Conservation (phyloP, 805 yeast genomes). For the Zygotorulaspora sp. region DNA sequence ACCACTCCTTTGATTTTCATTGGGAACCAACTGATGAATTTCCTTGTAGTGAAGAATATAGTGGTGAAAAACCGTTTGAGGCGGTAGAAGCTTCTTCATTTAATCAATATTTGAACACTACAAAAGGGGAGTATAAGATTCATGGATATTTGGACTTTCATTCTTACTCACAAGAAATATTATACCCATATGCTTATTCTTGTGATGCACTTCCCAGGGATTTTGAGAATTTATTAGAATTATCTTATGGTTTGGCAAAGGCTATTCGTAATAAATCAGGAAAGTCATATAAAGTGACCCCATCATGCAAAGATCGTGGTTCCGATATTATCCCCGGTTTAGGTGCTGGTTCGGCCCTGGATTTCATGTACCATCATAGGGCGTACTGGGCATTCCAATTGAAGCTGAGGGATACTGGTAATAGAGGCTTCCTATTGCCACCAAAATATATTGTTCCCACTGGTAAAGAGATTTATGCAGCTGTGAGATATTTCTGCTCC, state of each 20-base stretch:
- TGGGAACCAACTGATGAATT: slow-evolving; percentile 59
- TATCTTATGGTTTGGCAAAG: slow-evolving; percentile 76
- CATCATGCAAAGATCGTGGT: slow-evolving; percentile 78
- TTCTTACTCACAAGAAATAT: slow-evolving; percentile 77
- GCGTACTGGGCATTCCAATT: slow-evolving; percentile 84
- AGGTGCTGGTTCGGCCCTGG: slow-evolving; percentile 78
- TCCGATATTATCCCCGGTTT: slow-evolving; percentile 66
- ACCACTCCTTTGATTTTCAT: slow-evolving; percentile 74
- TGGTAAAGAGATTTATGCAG: slow-evolving; percentile 67
- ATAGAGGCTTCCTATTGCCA: slow-evolving; percentile 79
- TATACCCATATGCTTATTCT: slow-evolving; percentile 79
- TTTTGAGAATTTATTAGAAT: slow-evolving; percentile 71
- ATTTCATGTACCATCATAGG: slow-evolving; percentile 75
- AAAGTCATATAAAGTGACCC: slow-evolving; percentile 59
- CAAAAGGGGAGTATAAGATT: slow-evolving; percentile 48
- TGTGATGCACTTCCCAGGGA: slow-evolving; percentile 73
- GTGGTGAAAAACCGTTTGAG: slow-evolving; percentile 71
- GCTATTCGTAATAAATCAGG: slow-evolving; percentile 63
- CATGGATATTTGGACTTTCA: slow-evolving; percentile 80
- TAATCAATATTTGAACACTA: slow-evolving; percentile 43
- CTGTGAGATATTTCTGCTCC: slow-evolving; percentile 61
- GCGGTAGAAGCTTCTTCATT: slow-evolving; percentile 53
- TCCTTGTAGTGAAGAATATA: slow-evolving; percentile 80
- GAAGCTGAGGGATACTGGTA: slow-evolving; percentile 75
- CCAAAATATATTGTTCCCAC: slow-evolving; percentile 65